phyloP scores from a whole-genome alignment of 2,329 filamentous ascomycete species.

The Trichophyton rubrum region DNA sequence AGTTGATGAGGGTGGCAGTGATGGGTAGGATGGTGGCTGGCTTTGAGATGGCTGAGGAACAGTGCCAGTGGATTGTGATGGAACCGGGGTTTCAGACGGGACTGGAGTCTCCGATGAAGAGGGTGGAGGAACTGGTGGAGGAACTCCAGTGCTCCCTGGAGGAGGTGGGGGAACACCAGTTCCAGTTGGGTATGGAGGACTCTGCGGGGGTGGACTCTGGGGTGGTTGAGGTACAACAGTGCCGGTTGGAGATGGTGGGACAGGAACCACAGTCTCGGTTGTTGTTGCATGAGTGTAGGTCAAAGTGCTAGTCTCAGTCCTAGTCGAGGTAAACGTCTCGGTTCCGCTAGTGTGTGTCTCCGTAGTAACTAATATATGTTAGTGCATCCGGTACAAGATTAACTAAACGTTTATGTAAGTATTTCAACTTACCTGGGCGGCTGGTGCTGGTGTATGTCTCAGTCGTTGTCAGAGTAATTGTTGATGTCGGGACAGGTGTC shows the following conservation, averaged over 20 bases:
- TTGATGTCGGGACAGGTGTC: not conserved
- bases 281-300: not conserved
- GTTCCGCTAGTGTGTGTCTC: not conserved
- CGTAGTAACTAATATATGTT: not conserved
- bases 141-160: not conserved
- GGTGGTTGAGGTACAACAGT: not conserved
- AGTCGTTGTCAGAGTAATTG: conserved; percentile 1
- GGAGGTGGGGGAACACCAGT: not conserved
- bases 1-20: conserved; percentile 1
- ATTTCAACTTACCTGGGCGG: not conserved
- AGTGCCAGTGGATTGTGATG: conserved; percentile 2
- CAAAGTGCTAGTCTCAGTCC: conserved; percentile 1
- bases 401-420: not conserved
- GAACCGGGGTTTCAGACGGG: not conserved
- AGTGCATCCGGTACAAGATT: not conserved
- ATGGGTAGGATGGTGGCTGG: not conserved
- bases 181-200: not conserved
- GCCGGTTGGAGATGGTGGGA: not conserved
- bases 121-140: not conserved
- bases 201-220: not conserved
- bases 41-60: conserved; percentile 6
- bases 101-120: not conserved
- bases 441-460: conserved; percentile 4
- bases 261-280: not conserved
- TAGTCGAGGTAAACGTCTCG: conserved; percentile 4